These are phyloP conservation scores for Starmera amethionina DNA, from an alignment of 805 yeast species.

Conservation along the genomic window DNA sequence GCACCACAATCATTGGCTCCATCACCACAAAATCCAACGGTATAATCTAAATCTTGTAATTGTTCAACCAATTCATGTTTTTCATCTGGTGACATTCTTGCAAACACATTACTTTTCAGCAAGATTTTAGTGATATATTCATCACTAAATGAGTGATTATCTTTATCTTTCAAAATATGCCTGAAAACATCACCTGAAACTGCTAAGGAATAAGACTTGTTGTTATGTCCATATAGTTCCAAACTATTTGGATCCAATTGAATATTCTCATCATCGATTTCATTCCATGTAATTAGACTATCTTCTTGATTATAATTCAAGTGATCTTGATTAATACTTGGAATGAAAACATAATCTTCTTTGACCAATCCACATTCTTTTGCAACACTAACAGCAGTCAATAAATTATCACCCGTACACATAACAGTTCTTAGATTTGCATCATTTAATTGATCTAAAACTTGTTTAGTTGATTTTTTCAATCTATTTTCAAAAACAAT, in stretches of 20 bases:
- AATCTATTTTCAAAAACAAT: constrained; percentile 88
- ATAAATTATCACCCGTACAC: constrained; percentile 97
- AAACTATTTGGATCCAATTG: constrained; percentile 57
- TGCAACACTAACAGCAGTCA: constrained; percentile 92
- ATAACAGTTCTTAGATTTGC: constrained; percentile 79
- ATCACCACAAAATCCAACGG: constrained; percentile 97
- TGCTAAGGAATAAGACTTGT: constrained; percentile 56
- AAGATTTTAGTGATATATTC: constrained; percentile 47
- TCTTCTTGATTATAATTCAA: constrained; percentile 59
- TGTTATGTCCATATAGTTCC: constrained; percentile 26
- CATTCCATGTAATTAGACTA: constrained; percentile 54
- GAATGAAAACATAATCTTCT: constrained; percentile 47
- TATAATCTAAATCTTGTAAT: constrained; percentile 75
- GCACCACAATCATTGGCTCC: constrained; percentile 99
- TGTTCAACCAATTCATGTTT: constrained; percentile 91
- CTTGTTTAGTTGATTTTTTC: constrained; percentile 55
- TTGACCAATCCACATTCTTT: constrained; percentile 66
- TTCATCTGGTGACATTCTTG: constrained; percentile 99
- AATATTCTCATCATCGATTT: constrained; percentile 47
- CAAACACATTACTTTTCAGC: constrained; percentile 69
- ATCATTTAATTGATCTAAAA: constrained; percentile 45
- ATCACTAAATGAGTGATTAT: constrained; percentile 20
- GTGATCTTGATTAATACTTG: constrained; percentile 36
- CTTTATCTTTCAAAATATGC: constrained; percentile 43
- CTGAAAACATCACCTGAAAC: constrained; percentile 91